phyloP scores from a whole-genome alignment of 2,329 filamentous ascomycete species.

The Claviceps purpurea region DNA sequence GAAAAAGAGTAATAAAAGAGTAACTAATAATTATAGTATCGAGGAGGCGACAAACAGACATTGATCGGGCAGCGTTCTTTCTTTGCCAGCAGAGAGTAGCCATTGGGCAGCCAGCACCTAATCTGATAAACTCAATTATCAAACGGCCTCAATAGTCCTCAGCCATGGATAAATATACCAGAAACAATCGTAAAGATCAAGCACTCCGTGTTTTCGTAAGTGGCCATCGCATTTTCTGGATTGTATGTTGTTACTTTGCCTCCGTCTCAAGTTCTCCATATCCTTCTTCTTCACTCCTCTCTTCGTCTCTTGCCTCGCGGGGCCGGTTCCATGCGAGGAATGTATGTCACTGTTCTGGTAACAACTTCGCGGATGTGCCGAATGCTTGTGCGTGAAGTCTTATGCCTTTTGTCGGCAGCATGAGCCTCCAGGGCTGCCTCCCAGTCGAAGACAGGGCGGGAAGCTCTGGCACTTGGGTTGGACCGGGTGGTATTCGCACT shows the following conservation, averaged over 20 bases:
- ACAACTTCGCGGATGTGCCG: conserved; percentile 77
- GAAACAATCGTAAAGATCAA: conserved; percentile 4
- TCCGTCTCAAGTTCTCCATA: neutral
- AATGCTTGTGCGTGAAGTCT: conserved; percentile 45
- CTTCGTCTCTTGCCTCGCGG: conserved; percentile 89
- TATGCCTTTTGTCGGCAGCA: conserved; percentile 47
- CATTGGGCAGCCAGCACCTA: conserved; percentile 1
- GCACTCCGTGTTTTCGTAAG: neutral
- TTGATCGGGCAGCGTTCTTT: neutral
- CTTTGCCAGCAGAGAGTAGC: neutral
- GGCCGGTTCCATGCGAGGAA: conserved; percentile 71
- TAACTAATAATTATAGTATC: neutral
- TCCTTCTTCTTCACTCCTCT: conserved; percentile 26
- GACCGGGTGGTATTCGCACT: conserved; percentile 50
- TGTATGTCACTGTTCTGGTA: conserved; percentile 89
- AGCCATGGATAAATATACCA: conserved; percentile 3
- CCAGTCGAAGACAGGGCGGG: conserved; percentile 67
- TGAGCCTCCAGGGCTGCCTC: conserved; percentile 55
- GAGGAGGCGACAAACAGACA: neutral
- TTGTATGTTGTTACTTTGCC: neutral
- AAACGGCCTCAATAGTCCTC: neutral
- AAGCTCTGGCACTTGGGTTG: conserved; percentile 56
- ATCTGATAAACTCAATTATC: neutral
- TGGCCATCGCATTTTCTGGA: neutral
- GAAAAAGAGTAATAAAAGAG: neutral